Evolutionary conservation across 2,329 filamentous ascomycete species (phyloP).

Genomic region (Fusarium tricinctum): DNA sequence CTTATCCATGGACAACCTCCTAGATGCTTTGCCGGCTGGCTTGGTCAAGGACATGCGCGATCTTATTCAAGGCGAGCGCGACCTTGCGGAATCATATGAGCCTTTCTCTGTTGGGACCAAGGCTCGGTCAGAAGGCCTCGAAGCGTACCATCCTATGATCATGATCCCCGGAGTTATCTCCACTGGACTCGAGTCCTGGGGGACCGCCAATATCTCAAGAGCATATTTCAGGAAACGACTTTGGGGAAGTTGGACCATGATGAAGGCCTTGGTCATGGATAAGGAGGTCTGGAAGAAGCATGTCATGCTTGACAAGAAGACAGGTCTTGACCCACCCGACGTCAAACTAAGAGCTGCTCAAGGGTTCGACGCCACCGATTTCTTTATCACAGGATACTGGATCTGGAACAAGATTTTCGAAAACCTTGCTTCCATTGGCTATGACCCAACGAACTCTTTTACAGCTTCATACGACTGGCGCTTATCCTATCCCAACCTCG

Average conservation of each 20-base stretch:
- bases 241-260: slow-evolving; percentile 99
- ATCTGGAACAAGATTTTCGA: slow-evolving; percentile 99
- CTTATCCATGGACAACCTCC: slow-evolving; percentile 84
- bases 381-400: slow-evolving; percentile 94
- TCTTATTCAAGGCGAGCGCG: slow-evolving; percentile 87
- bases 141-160: slow-evolving; percentile 88
- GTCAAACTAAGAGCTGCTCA: slow-evolving; percentile 94
- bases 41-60: slow-evolving; percentile 89
- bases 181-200: slow-evolving; percentile 96
- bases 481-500: slow-evolving; percentile 89
- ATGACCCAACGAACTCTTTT: slow-evolving; percentile 84
- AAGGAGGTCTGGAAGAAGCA: slow-evolving; percentile 96
- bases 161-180: slow-evolving; percentile 99
- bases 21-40: slow-evolving; percentile 89
- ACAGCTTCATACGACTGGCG: slow-evolving; percentile 91
- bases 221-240: slow-evolving; percentile 94
- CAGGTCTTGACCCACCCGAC: slow-evolving; percentile 89
- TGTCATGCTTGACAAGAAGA: slow-evolving; percentile 94
- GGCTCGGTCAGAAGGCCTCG: slow-evolving; percentile 82
- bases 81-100: slow-evolving; percentile 87
- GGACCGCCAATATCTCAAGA: slow-evolving; percentile 85
- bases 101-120: slow-evolving; percentile 92
- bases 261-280: slow-evolving; percentile 92
- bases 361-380: slow-evolving; percentile 97
- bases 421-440: slow-evolving; percentile 94